A percentile compares a stretch with the other conserved stretches of the same genome.
These are phyloP conservation scores for Auricularia sp. DNA, from an alignment of 768 basidiomycete genomes.

Conservation along the genomic window DNA sequence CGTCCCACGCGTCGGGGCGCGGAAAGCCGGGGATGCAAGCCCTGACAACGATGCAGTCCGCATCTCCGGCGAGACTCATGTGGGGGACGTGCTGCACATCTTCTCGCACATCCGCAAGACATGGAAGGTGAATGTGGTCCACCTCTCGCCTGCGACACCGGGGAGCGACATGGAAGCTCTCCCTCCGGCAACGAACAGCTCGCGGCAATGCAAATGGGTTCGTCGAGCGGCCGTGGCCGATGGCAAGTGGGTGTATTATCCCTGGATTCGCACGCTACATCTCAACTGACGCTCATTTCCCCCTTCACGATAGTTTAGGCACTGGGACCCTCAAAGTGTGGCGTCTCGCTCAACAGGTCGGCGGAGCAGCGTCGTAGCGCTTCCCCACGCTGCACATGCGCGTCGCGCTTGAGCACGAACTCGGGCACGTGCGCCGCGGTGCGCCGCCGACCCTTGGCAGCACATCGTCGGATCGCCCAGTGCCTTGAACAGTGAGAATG, in stretches of 20 bases:
- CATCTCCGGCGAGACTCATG: background rate
- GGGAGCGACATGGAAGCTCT: constrained; percentile 1
- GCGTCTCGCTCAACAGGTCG: constrained; percentile 30
- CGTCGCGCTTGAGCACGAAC: background rate
- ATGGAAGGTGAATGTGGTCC: constrained; percentile 19
- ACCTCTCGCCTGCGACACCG: background rate
- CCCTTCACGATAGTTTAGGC: constrained; percentile 41
- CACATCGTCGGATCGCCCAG: background rate
- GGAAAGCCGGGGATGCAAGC: background rate
- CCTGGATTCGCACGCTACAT: background rate
- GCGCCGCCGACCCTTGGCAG: background rate
- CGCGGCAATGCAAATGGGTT: constrained; percentile 35
- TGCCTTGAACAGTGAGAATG: background rate
- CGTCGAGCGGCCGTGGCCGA: constrained; percentile 41
- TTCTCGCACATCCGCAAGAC: constrained; percentile 90
- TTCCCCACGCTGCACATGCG: background rate
- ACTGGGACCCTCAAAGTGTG: constrained; percentile 70
- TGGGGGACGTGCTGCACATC: constrained; percentile 61
- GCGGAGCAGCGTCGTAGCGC: background rate
- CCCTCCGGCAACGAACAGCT: constrained; percentile 4
- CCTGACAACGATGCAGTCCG: background rate
- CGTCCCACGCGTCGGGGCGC: no score
- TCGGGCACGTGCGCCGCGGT: background rate
- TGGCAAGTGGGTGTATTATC: constrained; percentile 43
- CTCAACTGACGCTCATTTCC: background rate